Conservation (phyloP, 176 grass and related monocot species). For the Paspalum notatum region DNA sequence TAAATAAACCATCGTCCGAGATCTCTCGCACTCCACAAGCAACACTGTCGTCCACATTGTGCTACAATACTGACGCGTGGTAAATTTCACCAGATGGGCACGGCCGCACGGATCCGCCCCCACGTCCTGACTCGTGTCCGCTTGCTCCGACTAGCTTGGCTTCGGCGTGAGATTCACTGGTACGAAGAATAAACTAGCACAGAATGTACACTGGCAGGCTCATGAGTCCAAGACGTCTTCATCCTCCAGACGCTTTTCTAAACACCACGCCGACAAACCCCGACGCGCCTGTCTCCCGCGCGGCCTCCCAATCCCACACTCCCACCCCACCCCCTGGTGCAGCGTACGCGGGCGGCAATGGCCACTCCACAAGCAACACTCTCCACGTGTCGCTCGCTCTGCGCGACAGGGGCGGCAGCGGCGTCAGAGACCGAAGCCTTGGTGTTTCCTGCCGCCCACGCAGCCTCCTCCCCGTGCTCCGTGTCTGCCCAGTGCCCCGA, state of each 20-base stretch:
- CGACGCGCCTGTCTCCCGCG: slow-evolving; percentile 41
- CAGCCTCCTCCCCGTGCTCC: slow-evolving; percentile 46
- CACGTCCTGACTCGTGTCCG: slow-evolving; percentile 15
- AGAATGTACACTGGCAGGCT: slow-evolving; percentile 39
- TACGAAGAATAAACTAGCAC: slow-evolving; percentile 33
- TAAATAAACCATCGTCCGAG: no score
- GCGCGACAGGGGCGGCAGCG: slow-evolving; percentile 45
- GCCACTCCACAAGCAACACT: slow-evolving; percentile 2
- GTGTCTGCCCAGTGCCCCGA: slow-evolving; percentile 17
- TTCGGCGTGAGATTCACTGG: slow-evolving; percentile 2
- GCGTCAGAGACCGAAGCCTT: slow-evolving; percentile 36
- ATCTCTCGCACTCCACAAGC: no score
- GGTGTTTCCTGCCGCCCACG: slow-evolving; percentile 57
- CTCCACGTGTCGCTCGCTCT: slow-evolving; percentile 29
- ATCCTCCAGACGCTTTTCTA: neutral
- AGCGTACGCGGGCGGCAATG: slow-evolving; percentile 16
- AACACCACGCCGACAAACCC: neutral
- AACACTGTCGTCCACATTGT: no score
- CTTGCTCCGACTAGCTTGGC: slow-evolving; percentile 27
- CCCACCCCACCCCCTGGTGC: slow-evolving; percentile 29
- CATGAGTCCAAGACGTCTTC: slow-evolving; percentile 31
- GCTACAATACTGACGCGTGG: neutral
- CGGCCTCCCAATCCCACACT: no score
- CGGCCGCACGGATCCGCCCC: neutral
- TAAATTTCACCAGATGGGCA: neutral